phyloP scores from a whole-genome alignment of 2,329 filamentous ascomycete genomes.

The Claviceps africana region DNA sequence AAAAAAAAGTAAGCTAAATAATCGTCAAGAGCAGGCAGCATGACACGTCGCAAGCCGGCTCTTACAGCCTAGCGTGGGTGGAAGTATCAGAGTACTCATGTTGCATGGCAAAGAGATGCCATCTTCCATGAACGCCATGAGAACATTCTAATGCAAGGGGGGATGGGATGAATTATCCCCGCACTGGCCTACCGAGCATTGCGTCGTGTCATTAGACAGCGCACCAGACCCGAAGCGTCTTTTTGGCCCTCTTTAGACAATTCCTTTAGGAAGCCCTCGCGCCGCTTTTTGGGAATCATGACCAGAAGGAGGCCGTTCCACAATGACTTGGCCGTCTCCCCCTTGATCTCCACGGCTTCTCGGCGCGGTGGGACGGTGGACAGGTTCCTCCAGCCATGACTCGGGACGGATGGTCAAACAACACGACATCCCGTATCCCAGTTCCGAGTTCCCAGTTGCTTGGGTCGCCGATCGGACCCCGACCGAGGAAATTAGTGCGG shows the following conservation, averaged over 20 bases:
- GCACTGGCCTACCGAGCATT: not conserved
- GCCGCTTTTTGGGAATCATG: no score
- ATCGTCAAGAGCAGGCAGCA: no score
- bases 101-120: not conserved
- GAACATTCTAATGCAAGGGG: not conserved
- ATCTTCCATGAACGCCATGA: not conserved
- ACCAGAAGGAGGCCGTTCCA: no score
- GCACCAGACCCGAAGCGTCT: not conserved
- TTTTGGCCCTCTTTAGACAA: not conserved
- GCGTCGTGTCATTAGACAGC: no score
- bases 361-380: not conserved
- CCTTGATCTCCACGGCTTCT: not conserved
- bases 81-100: not conserved
- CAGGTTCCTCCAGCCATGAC: not conserved
- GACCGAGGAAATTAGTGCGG: not conserved
- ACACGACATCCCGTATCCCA: not conserved
- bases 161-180: not conserved
- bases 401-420: not conserved
- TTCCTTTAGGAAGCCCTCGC: no score
- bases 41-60: not conserved
- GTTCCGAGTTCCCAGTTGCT: not conserved
- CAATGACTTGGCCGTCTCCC: no score
- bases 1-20: no score
- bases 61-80: not conserved
- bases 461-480: not conserved